Evolutionary conservation across 805 yeast species (phyloP).

Genomic region (Scheffersomyces stipitis): DNA sequence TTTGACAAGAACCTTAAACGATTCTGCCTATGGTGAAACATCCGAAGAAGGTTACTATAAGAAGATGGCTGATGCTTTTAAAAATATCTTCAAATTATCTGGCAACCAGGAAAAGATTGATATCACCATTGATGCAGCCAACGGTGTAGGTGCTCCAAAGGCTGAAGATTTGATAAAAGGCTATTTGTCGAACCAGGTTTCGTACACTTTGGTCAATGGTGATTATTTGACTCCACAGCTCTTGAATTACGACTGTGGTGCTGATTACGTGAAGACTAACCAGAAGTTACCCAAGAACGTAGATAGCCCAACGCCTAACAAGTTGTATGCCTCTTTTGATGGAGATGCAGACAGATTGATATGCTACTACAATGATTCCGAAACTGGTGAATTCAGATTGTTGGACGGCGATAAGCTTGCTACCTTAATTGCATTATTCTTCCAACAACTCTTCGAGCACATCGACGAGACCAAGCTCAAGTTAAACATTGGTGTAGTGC

Average conservation of each 20-base stretch:
- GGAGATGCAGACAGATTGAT: conserved; percentile 97
- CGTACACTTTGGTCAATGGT: conserved; percentile 51
- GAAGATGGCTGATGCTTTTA: conserved; percentile 58
- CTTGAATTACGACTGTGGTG: conserved; percentile 85
- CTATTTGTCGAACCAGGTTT: conserved; percentile 41
- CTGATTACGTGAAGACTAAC: conserved; percentile 90
- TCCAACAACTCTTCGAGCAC: conserved; percentile 51
- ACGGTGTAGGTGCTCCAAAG: conserved; percentile 94
- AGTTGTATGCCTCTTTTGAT: conserved; percentile 81
- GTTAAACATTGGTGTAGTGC: conserved; percentile 76
- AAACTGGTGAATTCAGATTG: conserved; percentile 44
- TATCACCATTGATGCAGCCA: conserved; percentile 84
- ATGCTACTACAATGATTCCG: conserved; percentile 57
- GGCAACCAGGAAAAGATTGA: conserved; percentile 26
- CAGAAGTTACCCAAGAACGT: conserved; percentile 74
- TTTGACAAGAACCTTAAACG: conserved; percentile 72
- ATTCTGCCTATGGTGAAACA: conserved; percentile 58
- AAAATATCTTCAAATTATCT: conserved; percentile 36
- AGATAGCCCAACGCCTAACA: conserved; percentile 36
- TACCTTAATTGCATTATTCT: conserved; percentile 72
- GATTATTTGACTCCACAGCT: conserved; percentile 51
- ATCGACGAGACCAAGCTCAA: conserved; percentile 45
- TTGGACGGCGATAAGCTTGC: conserved; percentile 95
- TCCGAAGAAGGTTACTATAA: conserved; percentile 68
- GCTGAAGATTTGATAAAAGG: conserved; percentile 46